phyloP scores from a whole-genome alignment of 1,139 yeast species.

The Candida sanyaensis region DNA sequence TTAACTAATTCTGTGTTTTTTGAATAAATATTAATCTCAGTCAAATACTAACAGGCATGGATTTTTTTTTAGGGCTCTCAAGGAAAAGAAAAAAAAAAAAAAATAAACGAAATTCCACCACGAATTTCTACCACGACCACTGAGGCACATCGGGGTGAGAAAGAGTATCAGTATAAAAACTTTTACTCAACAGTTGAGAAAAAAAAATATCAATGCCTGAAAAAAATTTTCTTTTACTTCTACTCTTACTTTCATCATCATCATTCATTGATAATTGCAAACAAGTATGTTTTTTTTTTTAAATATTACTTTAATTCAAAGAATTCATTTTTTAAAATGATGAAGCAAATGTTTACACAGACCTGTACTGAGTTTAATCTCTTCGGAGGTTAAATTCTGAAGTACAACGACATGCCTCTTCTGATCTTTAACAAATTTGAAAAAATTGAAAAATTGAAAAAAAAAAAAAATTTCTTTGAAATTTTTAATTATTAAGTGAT shows the following conservation, averaged over 20 bases:
- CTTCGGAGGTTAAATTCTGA: slow-evolving; percentile 22
- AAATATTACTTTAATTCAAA: too few relatives aligned
- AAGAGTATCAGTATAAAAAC: too few relatives aligned
- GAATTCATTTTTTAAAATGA: slow-evolving; percentile 10
- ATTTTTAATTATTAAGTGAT: too few relatives aligned
- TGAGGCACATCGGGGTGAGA: too few relatives aligned
- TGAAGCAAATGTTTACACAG: slow-evolving; percentile 44
- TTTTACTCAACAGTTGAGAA: background rate
- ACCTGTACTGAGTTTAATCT: slow-evolving; percentile 54
- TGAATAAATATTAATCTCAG: too few relatives aligned
- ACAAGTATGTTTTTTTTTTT: background rate
- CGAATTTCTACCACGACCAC: too few relatives aligned
- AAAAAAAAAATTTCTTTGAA: slow-evolving; percentile 6
- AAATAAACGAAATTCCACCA: too few relatives aligned
- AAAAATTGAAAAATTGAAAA: slow-evolving; percentile 5
- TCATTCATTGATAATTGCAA: background rate
- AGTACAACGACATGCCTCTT: slow-evolving; percentile 43
- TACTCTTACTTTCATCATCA: background rate
- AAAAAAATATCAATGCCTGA: too few relatives aligned
- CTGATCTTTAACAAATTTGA: slow-evolving; percentile 19
- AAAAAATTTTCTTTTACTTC: background rate
- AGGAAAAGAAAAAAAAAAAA: too few relatives aligned
- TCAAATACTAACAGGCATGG: too few relatives aligned
- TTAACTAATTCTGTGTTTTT: too few relatives aligned
- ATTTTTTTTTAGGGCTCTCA: too few relatives aligned